These are phyloP conservation scores for Fusarium setosum DNA, from an alignment of 2,329 filamentous ascomycete genomes.

Conservation along the genomic window DNA sequence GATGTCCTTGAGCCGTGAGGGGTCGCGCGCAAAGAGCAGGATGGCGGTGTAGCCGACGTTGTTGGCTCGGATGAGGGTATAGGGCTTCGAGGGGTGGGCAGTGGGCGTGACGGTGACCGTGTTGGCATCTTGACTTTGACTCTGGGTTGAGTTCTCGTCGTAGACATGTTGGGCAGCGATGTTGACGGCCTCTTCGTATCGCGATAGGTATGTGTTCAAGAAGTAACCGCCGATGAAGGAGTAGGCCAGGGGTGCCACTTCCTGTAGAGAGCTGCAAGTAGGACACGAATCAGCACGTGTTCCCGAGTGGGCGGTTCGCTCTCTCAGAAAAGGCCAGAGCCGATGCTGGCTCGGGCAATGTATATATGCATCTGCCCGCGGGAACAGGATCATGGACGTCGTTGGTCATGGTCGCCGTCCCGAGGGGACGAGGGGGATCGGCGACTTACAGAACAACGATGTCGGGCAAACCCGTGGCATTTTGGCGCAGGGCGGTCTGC, in stretches of 20 bases:
- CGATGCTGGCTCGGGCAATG: slow-evolving; percentile 3
- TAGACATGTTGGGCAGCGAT: slow-evolving; percentile 59
- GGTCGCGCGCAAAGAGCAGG: slow-evolving; percentile 81
- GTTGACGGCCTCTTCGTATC: slow-evolving; percentile 77
- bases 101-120: slow-evolving; percentile 15
- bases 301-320: slow-evolving; percentile 16
- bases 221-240: slow-evolving; percentile 88
- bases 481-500: slow-evolving; percentile 66
- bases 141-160: slow-evolving; percentile 18
- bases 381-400: slow-evolving; percentile 7
- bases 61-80: slow-evolving; percentile 75
- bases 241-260: slow-evolving; percentile 86
- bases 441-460: slow-evolving; percentile 67
- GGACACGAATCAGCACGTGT: slow-evolving; percentile 38
- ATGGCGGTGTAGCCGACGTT: slow-evolving; percentile 92
- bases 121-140: slow-evolving; percentile 3
- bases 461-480: slow-evolving; percentile 61
- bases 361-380: slow-evolving; percentile 14
- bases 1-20: slow-evolving; percentile 70
- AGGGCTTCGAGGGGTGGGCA: slow-evolving; percentile 56
- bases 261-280: slow-evolving; percentile 78
- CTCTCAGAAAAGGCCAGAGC: slow-evolving; percentile 1
- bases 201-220: slow-evolving; percentile 79
- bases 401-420: slow-evolving; percentile 10
- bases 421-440: slow-evolving; percentile 24